Base-by-base conservation (phyloP, 352 stramenopile genomes). In the Pythium biforme region DNA sequence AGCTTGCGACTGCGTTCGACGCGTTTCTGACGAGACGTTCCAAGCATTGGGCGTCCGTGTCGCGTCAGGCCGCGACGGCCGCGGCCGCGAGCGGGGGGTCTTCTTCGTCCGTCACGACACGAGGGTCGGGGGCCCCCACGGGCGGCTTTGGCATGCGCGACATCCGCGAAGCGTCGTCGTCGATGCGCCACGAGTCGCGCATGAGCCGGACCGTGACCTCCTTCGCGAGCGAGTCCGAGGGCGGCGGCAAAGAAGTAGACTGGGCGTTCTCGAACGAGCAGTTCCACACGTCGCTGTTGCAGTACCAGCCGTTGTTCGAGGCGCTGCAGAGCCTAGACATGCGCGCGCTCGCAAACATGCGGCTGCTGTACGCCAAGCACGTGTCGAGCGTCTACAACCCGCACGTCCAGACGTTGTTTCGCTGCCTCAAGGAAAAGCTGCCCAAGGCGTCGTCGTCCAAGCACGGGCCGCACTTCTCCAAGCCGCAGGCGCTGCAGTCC, bases 261-360 rank as follows among this genome's bases (percentile, higher is more conserved):
- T 92, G 80, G 80, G 66, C 57, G 6, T 86, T 92, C 63, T 75
- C 69, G 8, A 89, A 82, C 45, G 77, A 89, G n/a, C 62, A 48
- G 19, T 77, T 90, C 22, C 83, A 92, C 51, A 66, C 46, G 1
- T 49, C 72, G 1, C 47, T 89, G 19, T 47, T 70, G 0, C 68
- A 81, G 40, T 90, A 86, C 55, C 68, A 84, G 67, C 59, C 64
- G 17, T 56, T 88, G 5, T 68, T 86, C 19, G 64, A 66, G 7
- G 53, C 64, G 19, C 25, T 90, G 11, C 64, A 78, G 22, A 79
- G 72, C 10, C 64, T 92, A 19, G 76, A 88, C 11, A 12, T 65
- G 15, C 69, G 75, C 3, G 69, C 72, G 0, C 58, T 83, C 6
- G 33, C 39, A 1, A 54, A 57, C 9, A 29, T 88, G 55, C 82